phyloP scores from a whole-genome alignment of 2,329 filamentous ascomycete species.

The Tolypocladium sp. region DNA sequence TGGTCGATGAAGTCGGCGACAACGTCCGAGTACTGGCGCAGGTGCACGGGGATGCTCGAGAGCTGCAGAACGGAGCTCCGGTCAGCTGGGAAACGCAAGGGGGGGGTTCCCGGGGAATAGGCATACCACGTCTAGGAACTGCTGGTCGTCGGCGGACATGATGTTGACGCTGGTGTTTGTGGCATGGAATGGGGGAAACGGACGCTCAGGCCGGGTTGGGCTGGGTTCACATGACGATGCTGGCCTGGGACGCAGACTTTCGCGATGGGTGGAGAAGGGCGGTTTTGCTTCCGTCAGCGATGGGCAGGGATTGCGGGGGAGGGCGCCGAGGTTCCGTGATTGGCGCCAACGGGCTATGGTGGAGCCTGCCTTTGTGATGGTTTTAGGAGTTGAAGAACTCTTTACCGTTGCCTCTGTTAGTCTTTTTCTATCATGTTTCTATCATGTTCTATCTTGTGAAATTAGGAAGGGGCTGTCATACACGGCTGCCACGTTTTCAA shows the following conservation, averaged over 20 bases:
- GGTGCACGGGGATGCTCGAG: conserved; percentile 48
- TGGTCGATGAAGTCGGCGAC: conserved; percentile 74
- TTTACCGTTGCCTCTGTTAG: background rate
- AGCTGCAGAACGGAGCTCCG: conserved; percentile 26
- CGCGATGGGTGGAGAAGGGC: background rate
- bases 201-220: background rate
- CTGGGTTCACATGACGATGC: conserved; percentile 4
- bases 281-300: conserved; percentile 1
- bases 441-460: background rate
- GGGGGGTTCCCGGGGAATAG: background rate
- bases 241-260: background rate
- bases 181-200: background rate
- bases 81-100: background rate
- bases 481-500: too few species aligned
- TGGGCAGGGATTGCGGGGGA: background rate
- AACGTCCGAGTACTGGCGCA: conserved; percentile 60
- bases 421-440: too few species aligned
- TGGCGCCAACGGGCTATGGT: background rate
- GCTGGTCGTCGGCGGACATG: conserved; percentile 75
- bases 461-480: too few species aligned
- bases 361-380: background rate
- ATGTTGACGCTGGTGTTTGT: conserved; percentile 14
- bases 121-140: conserved; percentile 67
- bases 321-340: conserved; percentile 5
- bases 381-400: background rate